phyloP scores from a whole-genome alignment of 371 early-diverging fungal species.

The Synchytrium microbalum region DNA sequence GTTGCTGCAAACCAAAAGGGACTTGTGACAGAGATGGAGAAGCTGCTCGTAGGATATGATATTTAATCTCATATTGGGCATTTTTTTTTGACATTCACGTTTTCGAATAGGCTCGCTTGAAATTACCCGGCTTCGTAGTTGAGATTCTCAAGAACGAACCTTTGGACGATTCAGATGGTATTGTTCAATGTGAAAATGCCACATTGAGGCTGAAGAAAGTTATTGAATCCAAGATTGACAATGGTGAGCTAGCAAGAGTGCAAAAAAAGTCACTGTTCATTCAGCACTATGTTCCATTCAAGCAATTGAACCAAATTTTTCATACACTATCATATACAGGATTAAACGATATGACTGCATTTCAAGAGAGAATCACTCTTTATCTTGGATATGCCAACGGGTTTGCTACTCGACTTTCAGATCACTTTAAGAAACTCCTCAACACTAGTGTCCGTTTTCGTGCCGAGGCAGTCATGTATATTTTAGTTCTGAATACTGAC shows the following conservation, averaged over 20 bases:
- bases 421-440: constrained; percentile 63
- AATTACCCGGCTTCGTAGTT: constrained; percentile 58
- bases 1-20: constrained; percentile 76
- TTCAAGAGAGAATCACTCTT: constrained; percentile 69
- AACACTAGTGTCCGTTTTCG: constrained; percentile 52
- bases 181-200: constrained; percentile 68
- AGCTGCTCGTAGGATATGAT: constrained; percentile 49
- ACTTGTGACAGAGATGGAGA: constrained; percentile 73
- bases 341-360: constrained; percentile 61
- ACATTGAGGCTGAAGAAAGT: constrained; percentile 70
- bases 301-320: too few relatives aligned
- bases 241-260: constrained; percentile 30
- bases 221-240: constrained; percentile 63
- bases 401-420: constrained; percentile 70
- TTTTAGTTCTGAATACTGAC: too few relatives aligned
- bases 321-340: constrained; percentile 17
- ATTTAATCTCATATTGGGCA: not conserved
- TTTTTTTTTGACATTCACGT: not conserved
- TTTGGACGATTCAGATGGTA: constrained; percentile 67
- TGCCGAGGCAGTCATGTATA: too few relatives aligned
- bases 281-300: not conserved
- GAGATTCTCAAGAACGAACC: constrained; percentile 73
- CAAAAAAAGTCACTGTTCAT: constrained; percentile 10
- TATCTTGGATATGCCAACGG: constrained; percentile 67
- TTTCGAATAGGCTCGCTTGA: constrained; percentile 33